Base-by-base conservation (phyloP, 225 moss, liverwort and hornwort species). In the Antitrichia curtipendula region DNA sequence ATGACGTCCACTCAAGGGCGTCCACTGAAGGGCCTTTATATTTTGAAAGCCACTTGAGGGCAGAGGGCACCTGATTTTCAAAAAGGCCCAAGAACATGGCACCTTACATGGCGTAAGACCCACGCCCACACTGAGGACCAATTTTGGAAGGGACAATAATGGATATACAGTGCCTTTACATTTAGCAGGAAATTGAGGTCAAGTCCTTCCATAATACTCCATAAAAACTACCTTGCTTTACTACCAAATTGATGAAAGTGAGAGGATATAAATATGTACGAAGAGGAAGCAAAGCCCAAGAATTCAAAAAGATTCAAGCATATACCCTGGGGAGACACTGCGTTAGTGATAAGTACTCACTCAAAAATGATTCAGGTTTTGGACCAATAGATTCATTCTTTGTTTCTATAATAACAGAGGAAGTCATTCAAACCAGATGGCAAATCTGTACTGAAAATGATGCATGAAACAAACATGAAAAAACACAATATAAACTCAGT, bases 71-170 rank as follows among this genome's bases (percentile, higher is more conserved):
- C 4, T 27, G 5, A 16, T 28, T 71, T 71, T 43, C 27, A 27
- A 9, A 6, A 43, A 71, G 71, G 3, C 3, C 5, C 0, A 18
- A 40, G 14, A 40, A 1, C 14, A 40, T 7, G 15, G 13, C 11
- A 36, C 14, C 5, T 3, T 25, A 15, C 15, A 25, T 23, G 7
- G 7, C 7, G 38, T n/a, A 3, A n/a, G 6, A 4, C 10, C 36
- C 18, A 34, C 10, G 0, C 10, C 6, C 10, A 3, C 5, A 10
- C 3, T 24, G 1, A 16, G 3, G 6, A 6, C 7, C n/a, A 22
- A 66, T 38, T 22, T 66, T 20, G 12, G n/a, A 38, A 7, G 16
- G 4, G 3, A 68, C 2, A 38, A 38, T 8, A 23, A 40, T 40
- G 13, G 4, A 38, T 68, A n/a, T n/a, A n/a, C n/a, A n/a, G n/a